These are phyloP conservation scores for Nelumbo lutea DNA, from an alignment of 164 flowering plant species.

Conservation along the genomic window DNA sequence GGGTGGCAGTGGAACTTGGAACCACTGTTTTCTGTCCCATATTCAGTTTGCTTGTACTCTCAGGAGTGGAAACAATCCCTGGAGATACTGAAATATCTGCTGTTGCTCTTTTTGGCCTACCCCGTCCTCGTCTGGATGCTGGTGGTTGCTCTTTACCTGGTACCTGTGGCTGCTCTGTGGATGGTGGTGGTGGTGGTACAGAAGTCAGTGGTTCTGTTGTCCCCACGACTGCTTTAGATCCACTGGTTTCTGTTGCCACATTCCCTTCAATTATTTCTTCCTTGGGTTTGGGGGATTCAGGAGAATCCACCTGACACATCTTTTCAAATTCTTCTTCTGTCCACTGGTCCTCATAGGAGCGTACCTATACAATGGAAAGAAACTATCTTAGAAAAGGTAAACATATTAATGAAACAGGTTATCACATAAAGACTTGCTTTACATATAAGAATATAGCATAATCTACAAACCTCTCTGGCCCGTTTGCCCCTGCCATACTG, in stretches of 20 bases:
- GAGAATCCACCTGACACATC: conserved; percentile 76
- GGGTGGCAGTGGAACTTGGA: conserved; percentile 7
- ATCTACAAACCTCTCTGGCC: conserved; percentile 84
- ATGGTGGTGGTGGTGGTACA: conserved; percentile 6
- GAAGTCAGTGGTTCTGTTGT: conserved; percentile 9
- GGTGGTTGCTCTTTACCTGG: conserved; percentile 40
- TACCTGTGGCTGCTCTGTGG: conserved; percentile 9
- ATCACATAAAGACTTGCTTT: not conserved
- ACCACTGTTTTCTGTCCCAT: conserved; percentile 18
- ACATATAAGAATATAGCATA: not conserved
- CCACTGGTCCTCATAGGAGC: conserved; percentile 98
- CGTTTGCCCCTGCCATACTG: conserved; percentile 98
- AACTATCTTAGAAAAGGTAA: not conserved
- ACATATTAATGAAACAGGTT: not conserved
- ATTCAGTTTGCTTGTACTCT: conserved; percentile 16
- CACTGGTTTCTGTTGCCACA: conserved; percentile 28
- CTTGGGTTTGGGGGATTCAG: conserved; percentile 55
- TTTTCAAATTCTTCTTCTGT: conserved; percentile 99
- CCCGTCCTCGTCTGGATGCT: conserved; percentile 82
- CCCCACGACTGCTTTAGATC: conserved; percentile 16
- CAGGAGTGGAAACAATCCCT: conserved; percentile 12
- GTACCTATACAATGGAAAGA: conserved; percentile 44
- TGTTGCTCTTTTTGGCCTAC: conserved; percentile 74
- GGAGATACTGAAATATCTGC: conserved; percentile 26
- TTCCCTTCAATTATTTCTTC: conserved; percentile 34